Percentiles rank a stretch among this genome's conserved stretches.
phyloP scores from a whole-genome alignment of 2,329 filamentous ascomycete species.

The Fusarium buxicola region DNA sequence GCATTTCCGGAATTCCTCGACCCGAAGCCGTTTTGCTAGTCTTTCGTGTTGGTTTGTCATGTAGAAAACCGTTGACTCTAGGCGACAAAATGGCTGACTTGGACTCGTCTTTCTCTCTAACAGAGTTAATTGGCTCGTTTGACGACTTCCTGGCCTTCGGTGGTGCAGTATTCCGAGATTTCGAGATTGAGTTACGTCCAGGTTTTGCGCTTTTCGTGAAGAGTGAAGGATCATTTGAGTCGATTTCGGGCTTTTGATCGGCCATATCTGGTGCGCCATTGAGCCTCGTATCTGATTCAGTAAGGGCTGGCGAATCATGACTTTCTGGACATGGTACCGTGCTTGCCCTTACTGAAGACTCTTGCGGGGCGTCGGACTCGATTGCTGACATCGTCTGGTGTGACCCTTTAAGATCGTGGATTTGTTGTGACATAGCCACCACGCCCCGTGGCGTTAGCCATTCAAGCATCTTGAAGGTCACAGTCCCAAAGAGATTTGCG shows the following conservation, averaged over 20 bases:
- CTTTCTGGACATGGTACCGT: not conserved
- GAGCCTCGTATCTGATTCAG: not conserved
- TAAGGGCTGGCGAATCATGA: not conserved
- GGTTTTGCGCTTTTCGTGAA: conserved; percentile 16
- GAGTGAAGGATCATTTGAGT: conserved; percentile 5
- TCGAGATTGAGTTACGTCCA: conserved; percentile 22
- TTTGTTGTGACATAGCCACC: conserved; percentile 59
- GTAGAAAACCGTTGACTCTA: conserved; percentile 45
- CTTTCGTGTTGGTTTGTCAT: conserved; percentile 53
- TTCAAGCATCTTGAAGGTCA: conserved; percentile 76
- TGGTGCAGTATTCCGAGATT: conserved; percentile 19
- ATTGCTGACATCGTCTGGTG: not conserved
- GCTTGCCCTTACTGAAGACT: not conserved
- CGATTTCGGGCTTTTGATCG: conserved; percentile 8
- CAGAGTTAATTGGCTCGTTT: conserved; percentile 47
- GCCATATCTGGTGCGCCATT: not conserved
- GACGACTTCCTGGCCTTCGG: conserved; percentile 49
- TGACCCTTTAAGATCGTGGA: conserved; percentile 30
- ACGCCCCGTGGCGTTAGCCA: conserved; percentile 73
- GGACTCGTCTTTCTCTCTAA: conserved; percentile 45
- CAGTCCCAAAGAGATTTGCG: conserved; percentile 72
- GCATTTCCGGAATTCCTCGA: conserved; percentile 51
- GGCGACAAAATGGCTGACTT: conserved; percentile 48
- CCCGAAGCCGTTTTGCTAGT: conserved; percentile 41
- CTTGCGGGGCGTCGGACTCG: conserved; percentile 5